Base-by-base conservation (phyloP, 306 rosid species). In the Benincasa hispida region DNA sequence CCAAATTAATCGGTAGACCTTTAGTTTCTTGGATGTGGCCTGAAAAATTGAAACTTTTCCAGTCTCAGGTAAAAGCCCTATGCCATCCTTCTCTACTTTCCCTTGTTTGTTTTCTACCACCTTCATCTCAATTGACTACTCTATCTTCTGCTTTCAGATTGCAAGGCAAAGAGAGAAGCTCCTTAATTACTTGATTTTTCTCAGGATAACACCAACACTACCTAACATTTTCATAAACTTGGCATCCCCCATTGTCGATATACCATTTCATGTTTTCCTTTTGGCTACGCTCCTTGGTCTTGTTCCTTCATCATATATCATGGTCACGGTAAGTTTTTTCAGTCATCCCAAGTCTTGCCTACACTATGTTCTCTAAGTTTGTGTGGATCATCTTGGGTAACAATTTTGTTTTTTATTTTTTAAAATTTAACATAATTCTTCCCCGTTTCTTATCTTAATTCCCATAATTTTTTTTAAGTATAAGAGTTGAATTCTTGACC, bases 161-260 rank as follows among this genome's bases (percentile, higher is more conserved):
- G 96, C 95, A 55, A 91, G 90, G 87, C 92, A 94, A 10, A 86
- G 89, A 85, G 97, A 91, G 74, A 94, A 83, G 95, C 84, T 94
- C 85, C 90, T 94, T 55, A 94, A 94, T 79, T 94, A 91, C 91
- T 91, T 94, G 98, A 96, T 94, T 75, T 94, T 94, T 78, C 88
- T 94, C 68, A 90, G 98, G 87, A 83, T 94, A 45, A 94, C 98
- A n/a, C 98, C 98, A 6, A 89, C 97, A 35, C 82, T 94, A 81
- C 98, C 97, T 13, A 94, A 94, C 85, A 92, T 94, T 74, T 94
- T 94, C 81, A 94, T 94, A 86, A 94, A 94, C 85, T 86, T 94
- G 93, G 98, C 98, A 35, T 94, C 97, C 77, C 97, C 98, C 34
- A 94, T 94, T 73, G 98, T 94, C 62, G 96, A 91, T 78, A 88